Conservation (phyloP, 2,329 filamentous ascomycete species). For the Fusarium decemcellulare region DNA sequence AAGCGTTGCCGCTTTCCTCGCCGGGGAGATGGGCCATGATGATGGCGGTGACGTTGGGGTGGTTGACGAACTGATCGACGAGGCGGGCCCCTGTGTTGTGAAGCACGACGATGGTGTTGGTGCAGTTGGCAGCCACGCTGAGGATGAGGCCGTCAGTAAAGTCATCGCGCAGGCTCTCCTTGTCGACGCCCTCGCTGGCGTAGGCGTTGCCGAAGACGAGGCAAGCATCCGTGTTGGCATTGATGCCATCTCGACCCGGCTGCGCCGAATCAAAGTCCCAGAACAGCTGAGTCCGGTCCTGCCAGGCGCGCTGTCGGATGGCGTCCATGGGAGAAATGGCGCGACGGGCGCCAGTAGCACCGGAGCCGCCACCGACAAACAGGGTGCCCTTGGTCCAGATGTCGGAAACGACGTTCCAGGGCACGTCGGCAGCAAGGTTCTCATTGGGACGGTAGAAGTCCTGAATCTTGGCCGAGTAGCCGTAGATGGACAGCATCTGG, state of each 20-base stretch:
- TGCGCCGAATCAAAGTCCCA: slow-evolving; percentile 26
- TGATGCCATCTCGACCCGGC: neutral
- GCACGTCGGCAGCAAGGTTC: neutral
- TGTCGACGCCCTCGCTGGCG: slow-evolving; percentile 82
- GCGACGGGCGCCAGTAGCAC: neutral
- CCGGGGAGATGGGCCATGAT: slow-evolving; percentile 76
- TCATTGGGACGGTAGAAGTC: slow-evolving; percentile 18
- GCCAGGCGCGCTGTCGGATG: neutral
- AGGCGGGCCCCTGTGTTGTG: slow-evolving; percentile 73
- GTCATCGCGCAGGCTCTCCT: slow-evolving; percentile 76
- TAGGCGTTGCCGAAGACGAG: slow-evolving; percentile 87
- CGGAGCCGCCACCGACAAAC: slow-evolving; percentile 16
- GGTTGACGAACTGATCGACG: slow-evolving; percentile 66
- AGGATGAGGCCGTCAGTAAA: slow-evolving; percentile 72
- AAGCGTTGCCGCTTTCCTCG: slow-evolving; percentile 72
- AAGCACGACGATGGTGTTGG: slow-evolving; percentile 75
- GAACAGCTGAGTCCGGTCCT: slow-evolving; percentile 1
- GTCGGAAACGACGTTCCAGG: slow-evolving; percentile 14
- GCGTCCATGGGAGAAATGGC: slow-evolving; percentile 16
- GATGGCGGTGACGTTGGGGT: slow-evolving; percentile 75
- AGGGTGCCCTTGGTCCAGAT: slow-evolving; percentile 13
- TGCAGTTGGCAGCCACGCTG: slow-evolving; percentile 71
- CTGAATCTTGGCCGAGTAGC: slow-evolving; percentile 11
- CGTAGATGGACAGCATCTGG: slow-evolving; percentile 21
- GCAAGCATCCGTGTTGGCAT: slow-evolving; percentile 67